Evolutionary conservation across 1,284 basidiomycete genomes (phyloP).

Genomic region (Ganoderma resinaceum): DNA sequence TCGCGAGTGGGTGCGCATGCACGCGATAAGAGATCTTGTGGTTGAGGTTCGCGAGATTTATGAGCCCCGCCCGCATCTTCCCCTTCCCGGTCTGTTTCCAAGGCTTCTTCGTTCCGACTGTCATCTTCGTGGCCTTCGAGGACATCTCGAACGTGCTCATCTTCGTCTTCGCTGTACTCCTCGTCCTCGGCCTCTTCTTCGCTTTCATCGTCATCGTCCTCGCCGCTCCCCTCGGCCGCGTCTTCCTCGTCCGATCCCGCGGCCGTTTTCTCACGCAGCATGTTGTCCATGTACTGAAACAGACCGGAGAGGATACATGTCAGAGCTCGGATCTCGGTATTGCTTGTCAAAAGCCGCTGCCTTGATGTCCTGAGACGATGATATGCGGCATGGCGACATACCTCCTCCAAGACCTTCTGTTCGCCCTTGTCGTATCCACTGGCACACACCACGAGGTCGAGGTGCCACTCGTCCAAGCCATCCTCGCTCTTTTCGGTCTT

Average conservation of each 20-base stretch:
- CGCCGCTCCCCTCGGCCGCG: constrained; percentile 41
- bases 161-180: constrained; percentile 32
- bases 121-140: constrained; percentile 1
- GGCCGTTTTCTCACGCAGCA: constrained; percentile 50
- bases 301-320: background rate
- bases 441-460: constrained; percentile 91
- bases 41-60: constrained; percentile 28
- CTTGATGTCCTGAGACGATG: constrained; percentile 8
- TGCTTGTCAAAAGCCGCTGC: background rate
- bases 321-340: constrained; percentile 20
- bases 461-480: constrained; percentile 58
- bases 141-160: constrained; percentile 32
- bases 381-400: constrained; percentile 41
- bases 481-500: constrained; percentile 53
- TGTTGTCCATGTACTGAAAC: constrained; percentile 70
- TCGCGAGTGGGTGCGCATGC: constrained; percentile 7
- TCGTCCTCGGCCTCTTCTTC: constrained; percentile 40
- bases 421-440: constrained; percentile 91
- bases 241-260: constrained; percentile 38
- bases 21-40: constrained; percentile 15
- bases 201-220: constrained; percentile 43
- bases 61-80: constrained; percentile 33
- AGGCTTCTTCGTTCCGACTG: constrained; percentile 34
- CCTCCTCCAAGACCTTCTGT: constrained; percentile 84
- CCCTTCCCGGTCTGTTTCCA: constrained; percentile 32